Base-by-base conservation (phyloP, 129 eudicot species). In the carrot (Daucus carota) region DNA sequence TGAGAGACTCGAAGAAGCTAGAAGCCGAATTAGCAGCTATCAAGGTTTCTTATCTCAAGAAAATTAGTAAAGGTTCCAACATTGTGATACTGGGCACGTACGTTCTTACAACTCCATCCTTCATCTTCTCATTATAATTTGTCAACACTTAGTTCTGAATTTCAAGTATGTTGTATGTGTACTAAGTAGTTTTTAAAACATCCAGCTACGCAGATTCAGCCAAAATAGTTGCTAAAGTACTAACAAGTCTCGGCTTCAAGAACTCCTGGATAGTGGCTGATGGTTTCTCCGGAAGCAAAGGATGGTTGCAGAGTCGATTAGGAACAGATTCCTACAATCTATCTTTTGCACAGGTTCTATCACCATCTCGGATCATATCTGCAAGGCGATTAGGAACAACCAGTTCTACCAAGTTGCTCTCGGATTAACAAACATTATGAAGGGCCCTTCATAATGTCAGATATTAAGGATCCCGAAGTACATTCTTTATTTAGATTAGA, bases 11-110 rank as follows among this genome's bases (percentile, higher is more conserved):
- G 26, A 91, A 91, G 89, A 89, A 84, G 73, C 80, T 94, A 45
- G 99, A 91, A 91, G 97, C 99, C 12, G 99, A 94, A 85, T 69
- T 94, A 22, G 92, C 83, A 46, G 99, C 99, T 63, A 42, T 91
- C 70, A 94, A 94, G 91, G 89, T 94, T 74, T 89, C 99, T 4
- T 94, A 84, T 77, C 99, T 94, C 71, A 94, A 94, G 92, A 92
- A 82, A 81, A 80, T 91, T 74, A 84, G 70, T 81, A 89, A 91
- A 80, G 90, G 97, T 74, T 86, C 97, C 88, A 94, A 89, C 78
- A 87, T 94, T 36, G 99, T 94, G 71, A 91, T 94, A 60, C 71
- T 94, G 71, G 97, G 92, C 94, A 75, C 97, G 99, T 94, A 75
- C 82, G 94, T 79, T 31, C 78, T 45, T 75, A 65, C 74, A 18